phyloP scores from a whole-genome alignment of 345 rosid genomes.

The Eucalyptus victrix region DNA sequence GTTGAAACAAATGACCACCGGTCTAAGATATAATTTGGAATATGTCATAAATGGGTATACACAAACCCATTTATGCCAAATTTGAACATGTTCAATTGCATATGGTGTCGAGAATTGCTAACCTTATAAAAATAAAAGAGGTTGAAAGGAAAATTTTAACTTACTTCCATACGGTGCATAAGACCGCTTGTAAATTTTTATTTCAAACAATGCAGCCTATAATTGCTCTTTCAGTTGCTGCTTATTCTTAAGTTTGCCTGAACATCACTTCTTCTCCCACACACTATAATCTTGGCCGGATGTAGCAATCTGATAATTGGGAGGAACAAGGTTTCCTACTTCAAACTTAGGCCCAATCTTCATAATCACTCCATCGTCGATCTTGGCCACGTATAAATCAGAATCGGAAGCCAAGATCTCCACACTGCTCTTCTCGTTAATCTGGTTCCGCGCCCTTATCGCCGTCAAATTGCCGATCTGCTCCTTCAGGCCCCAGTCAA shows the following conservation, averaged over 20 bases:
- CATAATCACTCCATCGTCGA: conserved; percentile 51
- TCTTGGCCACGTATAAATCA: conserved; percentile 58
- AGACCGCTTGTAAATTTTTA: not conserved
- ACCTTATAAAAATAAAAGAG: too few relatives aligned
- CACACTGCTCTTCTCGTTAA: conserved; percentile 31
- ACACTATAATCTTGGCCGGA: conserved; percentile 45
- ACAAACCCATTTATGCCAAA: too few relatives aligned
- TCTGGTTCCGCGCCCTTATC: conserved; percentile 31
- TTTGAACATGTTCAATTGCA: too few relatives aligned
- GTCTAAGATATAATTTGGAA: too few relatives aligned
- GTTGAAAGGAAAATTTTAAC: not conserved
- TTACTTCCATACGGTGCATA: not conserved
- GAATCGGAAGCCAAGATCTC: conserved; percentile 46
- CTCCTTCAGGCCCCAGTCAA: conserved; percentile 62
- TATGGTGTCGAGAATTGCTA: too few relatives aligned
- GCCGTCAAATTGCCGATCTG: conserved; percentile 33
- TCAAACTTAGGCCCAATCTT: conserved; percentile 71
- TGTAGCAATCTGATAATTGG: conserved; percentile 39
- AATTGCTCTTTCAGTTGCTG: not conserved
- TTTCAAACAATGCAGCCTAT: not conserved
- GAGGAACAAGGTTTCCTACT: conserved; percentile 55
- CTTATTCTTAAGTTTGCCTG: not conserved
- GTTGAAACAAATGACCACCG: too few relatives aligned
- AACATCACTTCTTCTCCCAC: conserved; percentile 31
- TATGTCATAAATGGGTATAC: too few relatives aligned